Evolutionary conservation across 1,284 basidiomycete genomes (phyloP).

Genomic region (Spongiforma sp.): DNA sequence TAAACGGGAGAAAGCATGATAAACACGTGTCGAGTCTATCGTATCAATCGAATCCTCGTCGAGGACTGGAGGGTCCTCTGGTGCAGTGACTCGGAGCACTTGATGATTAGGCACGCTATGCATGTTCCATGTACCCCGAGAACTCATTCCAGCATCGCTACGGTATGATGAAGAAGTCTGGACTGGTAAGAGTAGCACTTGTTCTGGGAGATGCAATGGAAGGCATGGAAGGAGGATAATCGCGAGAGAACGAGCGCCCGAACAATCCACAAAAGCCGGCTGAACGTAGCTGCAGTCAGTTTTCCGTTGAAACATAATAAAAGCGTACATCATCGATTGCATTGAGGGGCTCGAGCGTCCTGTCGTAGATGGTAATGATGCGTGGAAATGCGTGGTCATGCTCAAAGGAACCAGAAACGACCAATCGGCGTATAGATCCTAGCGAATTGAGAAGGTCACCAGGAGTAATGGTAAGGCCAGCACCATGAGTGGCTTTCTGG

Average conservation of each 20-base stretch:
- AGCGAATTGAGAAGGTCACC: constrained; percentile 27
- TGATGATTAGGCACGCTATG: constrained; percentile 49
- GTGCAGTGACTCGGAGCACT: constrained; percentile 43
- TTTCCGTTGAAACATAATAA: constrained; percentile 35
- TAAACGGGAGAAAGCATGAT: constrained; percentile 52
- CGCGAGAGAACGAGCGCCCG: constrained; percentile 61
- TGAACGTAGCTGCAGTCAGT: constrained; percentile 50
- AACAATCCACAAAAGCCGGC: constrained; percentile 44
- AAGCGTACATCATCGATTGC: constrained; percentile 51
- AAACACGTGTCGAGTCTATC: constrained; percentile 48
- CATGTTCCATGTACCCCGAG: constrained; percentile 54
- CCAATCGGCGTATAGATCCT: constrained; percentile 26
- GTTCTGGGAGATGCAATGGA: constrained; percentile 49
- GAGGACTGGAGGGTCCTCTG: constrained; percentile 45
- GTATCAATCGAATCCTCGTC: constrained; percentile 49
- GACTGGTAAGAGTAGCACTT: constrained; percentile 66
- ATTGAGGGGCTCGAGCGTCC: constrained; percentile 45
- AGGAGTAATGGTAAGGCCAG: constrained; percentile 28
- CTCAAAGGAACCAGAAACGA: constrained; percentile 29
- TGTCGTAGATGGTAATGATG: constrained; percentile 57
- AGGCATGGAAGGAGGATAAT: constrained; percentile 65
- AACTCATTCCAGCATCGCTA: constrained; percentile 39
- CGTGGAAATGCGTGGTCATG: constrained; percentile 33
- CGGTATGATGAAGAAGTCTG: constrained; percentile 44
- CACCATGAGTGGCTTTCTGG: constrained; percentile 43